Evolutionary conservation across 768 basidiomycete genomes (phyloP).

Genomic region (Panaeolus cyanescens): DNA sequence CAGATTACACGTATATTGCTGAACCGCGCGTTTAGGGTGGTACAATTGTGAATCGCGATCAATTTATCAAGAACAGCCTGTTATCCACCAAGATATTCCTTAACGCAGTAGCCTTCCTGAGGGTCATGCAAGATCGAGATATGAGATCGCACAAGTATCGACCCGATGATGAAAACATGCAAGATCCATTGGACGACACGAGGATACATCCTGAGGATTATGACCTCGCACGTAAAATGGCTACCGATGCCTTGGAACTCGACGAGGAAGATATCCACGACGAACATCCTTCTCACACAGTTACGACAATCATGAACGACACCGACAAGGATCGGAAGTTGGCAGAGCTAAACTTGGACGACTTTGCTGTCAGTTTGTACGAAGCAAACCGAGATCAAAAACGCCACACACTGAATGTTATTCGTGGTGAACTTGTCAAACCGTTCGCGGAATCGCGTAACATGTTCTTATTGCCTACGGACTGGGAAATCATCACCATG

Average conservation of each 20-base stretch:
- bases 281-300: slow-evolving; percentile 88
- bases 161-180: slow-evolving; percentile 66
- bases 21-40: slow-evolving; percentile 62
- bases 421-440: slow-evolving; percentile 79
- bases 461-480: slow-evolving; percentile 60
- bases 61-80: slow-evolving; percentile 81
- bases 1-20: slow-evolving; percentile 5
- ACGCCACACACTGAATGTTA: slow-evolving; percentile 86
- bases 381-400: slow-evolving; percentile 84
- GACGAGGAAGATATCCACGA: slow-evolving; percentile 96
- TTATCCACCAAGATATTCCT: slow-evolving; percentile 88
- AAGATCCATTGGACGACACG: slow-evolving; percentile 92
- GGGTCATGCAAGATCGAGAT: slow-evolving; percentile 76
- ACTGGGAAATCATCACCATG: slow-evolving; percentile 92
- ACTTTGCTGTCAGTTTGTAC: slow-evolving; percentile 91
- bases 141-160: slow-evolving; percentile 64
- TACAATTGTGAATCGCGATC: slow-evolving; percentile 81
- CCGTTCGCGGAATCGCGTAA: slow-evolving; percentile 80
- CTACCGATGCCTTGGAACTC: slow-evolving; percentile 93
- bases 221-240: slow-evolving; percentile 97
- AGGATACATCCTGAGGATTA: slow-evolving; percentile 98
- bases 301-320: slow-evolving; percentile 85
- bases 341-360: slow-evolving; percentile 89
- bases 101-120: slow-evolving; percentile 91
- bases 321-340: slow-evolving; percentile 78